Evolutionary conservation across 1,284 basidiomycete genomes (phyloP).

Genomic region (Ustilago xerochloae): DNA sequence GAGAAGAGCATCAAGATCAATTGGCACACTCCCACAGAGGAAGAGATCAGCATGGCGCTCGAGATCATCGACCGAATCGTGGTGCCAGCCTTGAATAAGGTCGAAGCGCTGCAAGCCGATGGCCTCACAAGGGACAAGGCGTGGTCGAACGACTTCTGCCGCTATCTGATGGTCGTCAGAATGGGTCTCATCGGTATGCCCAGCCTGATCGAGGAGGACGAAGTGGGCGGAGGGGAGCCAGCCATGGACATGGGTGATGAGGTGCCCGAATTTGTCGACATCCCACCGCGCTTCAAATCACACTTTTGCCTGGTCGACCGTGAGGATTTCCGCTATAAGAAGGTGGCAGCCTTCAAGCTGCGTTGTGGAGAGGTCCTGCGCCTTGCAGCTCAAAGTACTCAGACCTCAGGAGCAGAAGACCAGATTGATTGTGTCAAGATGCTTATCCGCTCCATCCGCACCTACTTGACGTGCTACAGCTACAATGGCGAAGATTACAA

Average conservation of each 20-base stretch:
- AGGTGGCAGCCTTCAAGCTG: slow-evolving; percentile 74
- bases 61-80: slow-evolving; percentile 80
- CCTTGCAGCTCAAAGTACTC: slow-evolving; percentile 74
- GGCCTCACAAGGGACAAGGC: slow-evolving; percentile 63
- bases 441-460: slow-evolving; percentile 68
- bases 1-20: slow-evolving; percentile 82
- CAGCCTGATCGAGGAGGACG: slow-evolving; percentile 73
- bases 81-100: slow-evolving; percentile 76
- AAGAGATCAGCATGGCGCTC: slow-evolving; percentile 84
- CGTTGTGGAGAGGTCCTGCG: slow-evolving; percentile 80
- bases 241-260: slow-evolving; percentile 76
- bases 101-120: slow-evolving; percentile 73
- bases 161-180: slow-evolving; percentile 74
- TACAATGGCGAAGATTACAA: slow-evolving; percentile 67
- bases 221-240: slow-evolving; percentile 73
- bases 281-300: slow-evolving; percentile 70
- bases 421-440: slow-evolving; percentile 86
- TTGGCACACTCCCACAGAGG: slow-evolving; percentile 84
- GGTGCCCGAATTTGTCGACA: slow-evolving; percentile 75
- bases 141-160: slow-evolving; percentile 92
- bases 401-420: slow-evolving; percentile 78
- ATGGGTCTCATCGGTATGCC: slow-evolving; percentile 80
- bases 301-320: slow-evolving; percentile 82
- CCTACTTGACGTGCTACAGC: slow-evolving; percentile 60
- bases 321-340: slow-evolving; percentile 80